Evolutionary conservation across 2,329 filamentous ascomycete species (phyloP).

Genomic region (Colletotrichum gloeosporioides): DNA sequence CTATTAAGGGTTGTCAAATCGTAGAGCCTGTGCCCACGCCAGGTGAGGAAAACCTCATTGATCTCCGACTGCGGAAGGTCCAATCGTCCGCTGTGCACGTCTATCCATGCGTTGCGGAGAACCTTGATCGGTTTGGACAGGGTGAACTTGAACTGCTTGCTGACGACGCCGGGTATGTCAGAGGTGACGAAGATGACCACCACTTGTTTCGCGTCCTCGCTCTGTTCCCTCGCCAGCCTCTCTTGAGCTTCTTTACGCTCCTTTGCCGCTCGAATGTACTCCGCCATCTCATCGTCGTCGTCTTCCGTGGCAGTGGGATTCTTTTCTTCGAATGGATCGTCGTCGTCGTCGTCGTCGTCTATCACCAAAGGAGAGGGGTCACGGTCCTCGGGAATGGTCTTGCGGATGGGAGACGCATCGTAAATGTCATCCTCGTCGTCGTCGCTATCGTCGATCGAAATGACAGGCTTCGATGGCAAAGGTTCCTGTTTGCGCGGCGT

Average conservation of each 20-base stretch:
- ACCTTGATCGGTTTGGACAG: slow-evolving; percentile 71
- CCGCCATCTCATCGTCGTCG: slow-evolving; percentile 45
- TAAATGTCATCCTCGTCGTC: slow-evolving; percentile 21
- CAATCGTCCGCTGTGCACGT: slow-evolving; percentile 54
- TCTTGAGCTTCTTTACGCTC: slow-evolving; percentile 42
- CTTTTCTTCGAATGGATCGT: slow-evolving; percentile 23
- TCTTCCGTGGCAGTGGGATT: slow-evolving; percentile 12
- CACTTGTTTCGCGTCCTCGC: slow-evolving; percentile 26
- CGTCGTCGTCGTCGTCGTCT: slow-evolving; percentile 27
- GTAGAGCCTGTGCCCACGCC: slow-evolving; percentile 75
- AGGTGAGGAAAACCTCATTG: slow-evolving; percentile 75
- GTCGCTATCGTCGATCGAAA: slow-evolving; percentile 27
- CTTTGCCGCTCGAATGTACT: slow-evolving; percentile 50
- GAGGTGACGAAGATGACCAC: slow-evolving; percentile 62
- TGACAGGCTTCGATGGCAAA: slow-evolving; percentile 10
- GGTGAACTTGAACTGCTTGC: slow-evolving; percentile 65
- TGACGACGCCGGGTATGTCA: slow-evolving; percentile 62
- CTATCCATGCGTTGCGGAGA: slow-evolving; percentile 74
- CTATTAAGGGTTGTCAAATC: slow-evolving; percentile 75
- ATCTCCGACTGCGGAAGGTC: slow-evolving; percentile 44
- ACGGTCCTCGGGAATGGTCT: background rate
- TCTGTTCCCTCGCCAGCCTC: slow-evolving; percentile 40
- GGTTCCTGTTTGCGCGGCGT: slow-evolving; percentile 18
- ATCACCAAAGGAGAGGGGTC: slow-evolving; percentile 23
- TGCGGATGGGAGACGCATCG: slow-evolving; percentile 20